phyloP scores from a whole-genome alignment of 2,329 filamentous ascomycete genomes.

The Neonectria magnoliae region DNA sequence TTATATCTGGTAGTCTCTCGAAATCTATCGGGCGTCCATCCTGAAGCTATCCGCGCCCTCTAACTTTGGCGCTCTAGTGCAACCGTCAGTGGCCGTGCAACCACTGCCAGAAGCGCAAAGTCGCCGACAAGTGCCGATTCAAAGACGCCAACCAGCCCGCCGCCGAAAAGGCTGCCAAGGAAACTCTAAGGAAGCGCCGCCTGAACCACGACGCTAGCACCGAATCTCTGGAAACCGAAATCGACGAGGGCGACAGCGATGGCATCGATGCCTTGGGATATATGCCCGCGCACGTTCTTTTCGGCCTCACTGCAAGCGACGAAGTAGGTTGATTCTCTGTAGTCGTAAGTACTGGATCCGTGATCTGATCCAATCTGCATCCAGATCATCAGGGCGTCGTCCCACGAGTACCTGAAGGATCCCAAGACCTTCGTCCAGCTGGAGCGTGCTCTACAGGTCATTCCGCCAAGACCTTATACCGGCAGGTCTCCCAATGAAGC shows the following conservation, averaged over 20 bases:
- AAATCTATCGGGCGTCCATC: neutral
- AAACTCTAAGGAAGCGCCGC: constrained; percentile 38
- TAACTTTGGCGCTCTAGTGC: constrained; percentile 41
- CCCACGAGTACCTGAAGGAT: constrained; percentile 38
- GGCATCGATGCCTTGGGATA: constrained; percentile 51
- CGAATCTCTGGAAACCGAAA: constrained; percentile 32
- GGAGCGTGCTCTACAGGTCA: constrained; percentile 44
- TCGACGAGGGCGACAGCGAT: constrained; percentile 40
- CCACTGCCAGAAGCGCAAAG: constrained; percentile 53
- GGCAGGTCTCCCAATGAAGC: constrained; percentile 39
- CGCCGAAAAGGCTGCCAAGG: constrained; percentile 36
- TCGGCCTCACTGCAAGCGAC: constrained; percentile 37
- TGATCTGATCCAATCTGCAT: constrained; percentile 6
- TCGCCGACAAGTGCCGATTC: constrained; percentile 50
- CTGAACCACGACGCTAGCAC: constrained; percentile 30
- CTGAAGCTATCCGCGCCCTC: neutral
- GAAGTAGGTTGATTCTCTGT: constrained; percentile 36
- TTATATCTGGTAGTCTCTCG: constrained; percentile 21
- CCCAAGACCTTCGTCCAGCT: constrained; percentile 43
- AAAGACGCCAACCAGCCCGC: constrained; percentile 36
- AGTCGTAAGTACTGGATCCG: neutral
- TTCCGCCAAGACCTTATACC: constrained; percentile 49
- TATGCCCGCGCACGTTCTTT: constrained; percentile 46
- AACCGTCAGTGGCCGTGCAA: constrained; percentile 53
- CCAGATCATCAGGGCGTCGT: constrained; percentile 25